Base-by-base conservation (phyloP, 495 filamentous ascomycete species). In the Podospora didyma region DNA sequence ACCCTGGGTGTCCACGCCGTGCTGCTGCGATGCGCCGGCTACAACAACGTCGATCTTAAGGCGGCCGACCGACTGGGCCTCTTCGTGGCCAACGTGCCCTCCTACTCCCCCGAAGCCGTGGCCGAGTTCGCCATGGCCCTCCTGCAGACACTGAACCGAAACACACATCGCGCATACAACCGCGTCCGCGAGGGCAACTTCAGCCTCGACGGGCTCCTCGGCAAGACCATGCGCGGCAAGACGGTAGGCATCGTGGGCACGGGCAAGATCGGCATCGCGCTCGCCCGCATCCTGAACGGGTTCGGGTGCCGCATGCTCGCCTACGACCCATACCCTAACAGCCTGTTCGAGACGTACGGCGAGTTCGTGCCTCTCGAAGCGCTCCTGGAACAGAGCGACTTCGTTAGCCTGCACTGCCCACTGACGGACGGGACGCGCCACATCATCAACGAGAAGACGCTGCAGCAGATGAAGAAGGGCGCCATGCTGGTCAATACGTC, bases 131-230 rank as follows among this genome's bases (percentile, higher is more conserved):
- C 86, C 19, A 74, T 88, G 16, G 81, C 84, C 9, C 75, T 89
- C 62, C 73, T 87, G 39, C 84, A 85, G 69, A 87, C 86, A 0
- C 74, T 89, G 23, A 87, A 89, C 62, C 84, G 86, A 19, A 83
- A 86, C 58, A 86, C 82, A 16, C 87, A 89, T 65, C 83, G 86
- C 21, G 81, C 86, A 6, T 89, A 85, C 69, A 87, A 82, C 65
- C 83, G 87, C 12, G 86, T 87, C 19, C 82, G 86, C 28, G 87
- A 89, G 68, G 84, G 83, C 17, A 89, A 89, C 62, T 89, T 89
- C 69, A 79, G 74, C 46, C 79, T 89, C 24, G 81, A 86, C 59
- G 79, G 86, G 1, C 73, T 89, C 12, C 73, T 87, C 11, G 86
- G 86, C 2, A 70, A 69, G 24, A 88, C 82, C 0, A 66, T 89